Percentiles rank a stretch among this genome's conserved stretches.
Evolutionary conservation across 768 basidiomycete species (phyloP).

Genomic region (Psilocybe cubensis): DNA sequence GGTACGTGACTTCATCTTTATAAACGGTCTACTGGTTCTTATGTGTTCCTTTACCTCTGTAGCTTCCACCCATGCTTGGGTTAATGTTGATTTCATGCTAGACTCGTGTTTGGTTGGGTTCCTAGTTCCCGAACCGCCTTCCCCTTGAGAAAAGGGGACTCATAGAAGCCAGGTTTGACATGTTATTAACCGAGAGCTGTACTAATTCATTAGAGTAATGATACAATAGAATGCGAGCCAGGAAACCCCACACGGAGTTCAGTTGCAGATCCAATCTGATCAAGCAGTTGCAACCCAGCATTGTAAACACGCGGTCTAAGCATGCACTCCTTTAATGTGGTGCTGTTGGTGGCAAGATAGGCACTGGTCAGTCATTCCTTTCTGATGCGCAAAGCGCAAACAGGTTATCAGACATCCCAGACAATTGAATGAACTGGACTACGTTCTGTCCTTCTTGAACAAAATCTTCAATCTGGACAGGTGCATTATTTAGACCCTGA

Average conservation of each 20-base stretch:
- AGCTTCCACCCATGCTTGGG: conserved; percentile 96
- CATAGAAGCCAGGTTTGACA: neutral
- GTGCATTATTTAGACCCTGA: conserved; percentile 11
- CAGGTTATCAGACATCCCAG: conserved; percentile 39
- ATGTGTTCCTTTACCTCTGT: conserved; percentile 1
- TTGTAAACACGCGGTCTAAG: too few relatives aligned
- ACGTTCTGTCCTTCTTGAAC: conserved; percentile 48
- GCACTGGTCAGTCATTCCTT: neutral
- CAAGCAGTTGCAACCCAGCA: neutral
- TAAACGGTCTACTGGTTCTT: neutral
- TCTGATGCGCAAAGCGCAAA: conserved; percentile 49
- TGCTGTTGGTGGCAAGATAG: neutral
- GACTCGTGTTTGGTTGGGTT: conserved; percentile 93
- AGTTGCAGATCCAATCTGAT: neutral
- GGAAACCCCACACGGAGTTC: neutral
- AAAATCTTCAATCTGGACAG: conserved; percentile 36
- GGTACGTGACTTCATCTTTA: conserved; percentile 51
- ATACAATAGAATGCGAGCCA: neutral
- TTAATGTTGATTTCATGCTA: conserved; percentile 95
- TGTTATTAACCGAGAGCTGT: neutral
- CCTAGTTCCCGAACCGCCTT: conserved; percentile 67
- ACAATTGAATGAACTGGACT: conserved; percentile 54
- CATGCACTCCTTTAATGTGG: neutral
- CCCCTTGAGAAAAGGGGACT: conserved; percentile 1
- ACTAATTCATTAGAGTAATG: conserved; percentile 11